Evolutionary conservation across 2,329 filamentous ascomycete species (phyloP), one percentile per base, ranked within the genome.

Genomic region (Xenoacremonium recifei): DNA sequence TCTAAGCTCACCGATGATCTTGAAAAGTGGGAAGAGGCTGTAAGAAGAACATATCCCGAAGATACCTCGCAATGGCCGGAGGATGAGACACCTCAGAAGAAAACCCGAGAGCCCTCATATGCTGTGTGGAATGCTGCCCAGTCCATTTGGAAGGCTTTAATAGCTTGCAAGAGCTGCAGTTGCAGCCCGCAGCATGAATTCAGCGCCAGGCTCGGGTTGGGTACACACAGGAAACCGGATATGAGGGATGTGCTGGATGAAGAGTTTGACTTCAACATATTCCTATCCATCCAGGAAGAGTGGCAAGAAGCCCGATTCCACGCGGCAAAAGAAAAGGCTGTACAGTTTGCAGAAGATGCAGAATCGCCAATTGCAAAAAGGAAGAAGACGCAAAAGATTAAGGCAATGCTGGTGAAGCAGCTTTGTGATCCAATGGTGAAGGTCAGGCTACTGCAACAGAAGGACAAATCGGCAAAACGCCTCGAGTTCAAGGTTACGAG

Each of bases 141-240:
- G 32, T 50, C 45, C 3, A 35, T 45, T 10, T 48, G 48, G 31
- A 40, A 45, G 19, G 45, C 42, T 3, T 20, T 45, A 1, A 21
- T 25, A 1, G 31, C 16, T 0, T 41, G 38, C 16, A 45, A 17
- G 3, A 23, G 35, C 5, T 48, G 48, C 31, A 11, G 21, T n/a
- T 50, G 48, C 21, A 23, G 19, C 3, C 39, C 35, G 0, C 19
- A 17, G 5, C 37, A 48, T 19, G 39, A 48, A 15, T 36, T 48
- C 4, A 32, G 35, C 2, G 45, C 38, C 2, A 16, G 21, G 17
- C 42, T 48, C 6, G 36, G 42, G 10, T 15, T 48, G 2, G 42
- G 45, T 3, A 48, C 45, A 12, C 39, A 45, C 11, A 35, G 45
- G 13, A 48, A 37, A 19, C 38, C 42, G 6, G 38, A 37, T 7